phyloP scores from a whole-genome alignment of 176 grass and related monocot genomes.

The Bromus sterilis region DNA sequence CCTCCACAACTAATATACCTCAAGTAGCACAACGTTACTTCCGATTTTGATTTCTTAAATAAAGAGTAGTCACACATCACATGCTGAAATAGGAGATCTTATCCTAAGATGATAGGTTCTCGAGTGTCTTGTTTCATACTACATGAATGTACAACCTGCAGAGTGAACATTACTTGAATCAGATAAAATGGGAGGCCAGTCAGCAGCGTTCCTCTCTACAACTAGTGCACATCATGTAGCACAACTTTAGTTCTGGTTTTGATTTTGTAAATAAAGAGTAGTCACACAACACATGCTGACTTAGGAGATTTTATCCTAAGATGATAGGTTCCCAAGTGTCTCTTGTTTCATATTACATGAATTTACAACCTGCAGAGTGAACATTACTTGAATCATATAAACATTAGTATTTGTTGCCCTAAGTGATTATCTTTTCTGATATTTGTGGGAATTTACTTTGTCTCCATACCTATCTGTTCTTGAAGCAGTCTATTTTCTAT shows the following conservation, averaged over 20 bases:
- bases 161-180: background rate
- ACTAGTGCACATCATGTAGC: background rate
- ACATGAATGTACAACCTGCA: background rate
- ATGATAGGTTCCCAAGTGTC: background rate
- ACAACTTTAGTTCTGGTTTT: background rate
- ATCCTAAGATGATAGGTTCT: background rate
- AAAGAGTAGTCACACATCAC: background rate
- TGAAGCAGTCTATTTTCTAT: conserved; percentile 56
- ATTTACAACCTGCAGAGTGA: background rate
- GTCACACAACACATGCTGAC: background rate
- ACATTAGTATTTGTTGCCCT: background rate
- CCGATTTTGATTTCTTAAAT: background rate
- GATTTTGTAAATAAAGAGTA: background rate
- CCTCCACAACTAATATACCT: background rate
- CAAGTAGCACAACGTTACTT: background rate
- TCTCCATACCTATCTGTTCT: background rate
- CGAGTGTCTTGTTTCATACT: background rate
- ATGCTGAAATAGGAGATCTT: background rate
- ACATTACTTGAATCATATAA: background rate
- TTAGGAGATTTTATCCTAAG: background rate
- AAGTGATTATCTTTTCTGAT: background rate
- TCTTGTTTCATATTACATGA: background rate
- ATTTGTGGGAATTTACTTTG: conserved; percentile 9
- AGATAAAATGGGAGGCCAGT: background rate
- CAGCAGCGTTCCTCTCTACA: background rate